A percentile compares a stretch with the other conserved stretches of the same genome.
Conservation (phyloP, 2,329 filamentous ascomycete genomes). For the Fusarium musae region DNA sequence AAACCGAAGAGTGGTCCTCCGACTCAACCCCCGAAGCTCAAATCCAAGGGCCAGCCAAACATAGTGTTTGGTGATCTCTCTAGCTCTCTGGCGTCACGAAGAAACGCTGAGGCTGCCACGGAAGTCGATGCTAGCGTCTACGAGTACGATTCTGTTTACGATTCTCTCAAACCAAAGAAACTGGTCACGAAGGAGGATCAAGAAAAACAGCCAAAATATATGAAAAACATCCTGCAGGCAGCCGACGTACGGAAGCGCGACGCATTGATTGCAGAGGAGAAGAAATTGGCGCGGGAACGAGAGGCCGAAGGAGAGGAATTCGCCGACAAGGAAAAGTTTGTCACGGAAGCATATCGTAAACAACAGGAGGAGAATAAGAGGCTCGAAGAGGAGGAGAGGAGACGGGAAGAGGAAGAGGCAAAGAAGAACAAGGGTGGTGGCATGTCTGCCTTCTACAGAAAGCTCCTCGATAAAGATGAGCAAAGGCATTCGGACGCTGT, state of each 20-base stretch:
- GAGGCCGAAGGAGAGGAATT: constrained; percentile 85
- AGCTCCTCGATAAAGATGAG: constrained; percentile 77
- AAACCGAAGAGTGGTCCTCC: constrained; percentile 51
- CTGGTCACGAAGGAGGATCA: constrained; percentile 64
- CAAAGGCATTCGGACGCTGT: constrained; percentile 75
- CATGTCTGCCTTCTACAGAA: constrained; percentile 83
- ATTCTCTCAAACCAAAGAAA: constrained; percentile 76
- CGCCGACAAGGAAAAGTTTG: constrained; percentile 86
- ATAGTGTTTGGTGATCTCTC: constrained; percentile 74
- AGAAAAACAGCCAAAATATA: constrained; percentile 80
- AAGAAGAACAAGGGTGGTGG: constrained; percentile 72
- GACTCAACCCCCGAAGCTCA: constrained; percentile 56
- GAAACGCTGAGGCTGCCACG: constrained; percentile 72
- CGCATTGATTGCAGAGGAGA: constrained; percentile 81
- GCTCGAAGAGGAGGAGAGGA: constrained; percentile 77
- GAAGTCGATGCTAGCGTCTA: constrained; percentile 79
- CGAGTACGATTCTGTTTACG: constrained; percentile 87
- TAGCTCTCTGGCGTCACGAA: constrained; percentile 69
- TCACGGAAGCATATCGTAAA: constrained; percentile 83
- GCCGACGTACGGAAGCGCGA: constrained; percentile 83
- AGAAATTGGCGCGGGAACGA: constrained; percentile 79
- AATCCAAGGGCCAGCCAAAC: constrained; percentile 55
- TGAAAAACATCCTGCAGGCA: constrained; percentile 77
- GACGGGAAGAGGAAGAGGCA: constrained; percentile 71
- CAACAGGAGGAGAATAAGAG: constrained; percentile 80